A percentile compares a stretch with the other conserved stretches of the same genome.
phyloP scores from a whole-genome alignment of 1,284 basidiomycete species.

The Leccinum ponderosum region DNA sequence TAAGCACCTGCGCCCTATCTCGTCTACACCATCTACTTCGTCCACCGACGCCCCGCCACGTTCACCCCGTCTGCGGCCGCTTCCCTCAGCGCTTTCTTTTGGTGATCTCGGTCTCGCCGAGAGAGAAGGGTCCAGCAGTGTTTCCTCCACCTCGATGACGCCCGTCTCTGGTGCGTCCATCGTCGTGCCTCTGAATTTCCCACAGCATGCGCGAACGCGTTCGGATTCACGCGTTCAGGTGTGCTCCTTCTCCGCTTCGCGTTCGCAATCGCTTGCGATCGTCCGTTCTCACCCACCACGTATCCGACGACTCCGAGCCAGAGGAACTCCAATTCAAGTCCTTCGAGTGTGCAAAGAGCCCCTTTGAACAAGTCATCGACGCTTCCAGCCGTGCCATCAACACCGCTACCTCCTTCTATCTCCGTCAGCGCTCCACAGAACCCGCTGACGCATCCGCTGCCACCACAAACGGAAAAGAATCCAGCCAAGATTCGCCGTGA shows the following conservation, averaged over 20 bases:
- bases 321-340: slow-evolving; percentile 43
- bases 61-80: slow-evolving; percentile 30
- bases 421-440: slow-evolving; percentile 58
- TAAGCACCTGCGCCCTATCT: neutral
- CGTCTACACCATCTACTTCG: neutral
- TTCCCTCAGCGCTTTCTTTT: slow-evolving; percentile 5
- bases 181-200: neutral
- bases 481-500: slow-evolving; percentile 52
- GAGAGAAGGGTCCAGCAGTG: neutral
- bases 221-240: neutral
- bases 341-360: slow-evolving; percentile 56
- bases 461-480: slow-evolving; percentile 45
- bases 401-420: slow-evolving; percentile 55
- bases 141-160: neutral
- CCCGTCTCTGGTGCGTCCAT: neutral
- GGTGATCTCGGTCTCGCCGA: slow-evolving; percentile 1
- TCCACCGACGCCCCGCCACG: slow-evolving; percentile 37
- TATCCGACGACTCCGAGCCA: slow-evolving; percentile 68
- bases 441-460: slow-evolving; percentile 38
- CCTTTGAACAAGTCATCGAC: slow-evolving; percentile 58
- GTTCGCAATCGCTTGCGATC: neutral
- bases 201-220: neutral
- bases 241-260: neutral
- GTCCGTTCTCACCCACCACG: slow-evolving; percentile 43
- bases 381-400: slow-evolving; percentile 50